Evolutionary conservation across 345 rosid genomes (phyloP).

Genomic region (Mangifera indica): DNA sequence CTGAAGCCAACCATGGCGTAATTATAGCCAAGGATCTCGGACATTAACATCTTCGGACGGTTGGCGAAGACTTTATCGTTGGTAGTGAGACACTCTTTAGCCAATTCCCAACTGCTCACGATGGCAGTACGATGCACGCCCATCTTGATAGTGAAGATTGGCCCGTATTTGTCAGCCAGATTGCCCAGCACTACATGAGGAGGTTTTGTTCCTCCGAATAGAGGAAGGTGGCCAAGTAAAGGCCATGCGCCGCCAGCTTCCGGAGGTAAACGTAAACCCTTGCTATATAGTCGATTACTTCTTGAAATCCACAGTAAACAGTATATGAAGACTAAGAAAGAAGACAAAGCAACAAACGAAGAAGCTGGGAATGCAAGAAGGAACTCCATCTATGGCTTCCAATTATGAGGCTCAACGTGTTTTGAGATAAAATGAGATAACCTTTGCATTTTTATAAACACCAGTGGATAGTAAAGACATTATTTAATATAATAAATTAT

Average conservation of each 20-base stretch:
- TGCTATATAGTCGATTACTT: background rate
- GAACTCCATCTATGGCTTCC: background rate
- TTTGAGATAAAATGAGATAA: background rate
- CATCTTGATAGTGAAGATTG: conserved; percentile 26
- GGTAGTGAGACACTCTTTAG: conserved; percentile 36
- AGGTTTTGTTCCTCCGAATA: conserved; percentile 18
- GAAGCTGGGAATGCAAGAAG: background rate
- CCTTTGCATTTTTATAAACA: background rate
- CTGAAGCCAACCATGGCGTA: conserved; percentile 30
- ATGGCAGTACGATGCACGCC: conserved; percentile 29
- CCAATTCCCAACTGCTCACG: conserved; percentile 26
- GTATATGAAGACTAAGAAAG: background rate
- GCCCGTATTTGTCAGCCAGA: conserved; percentile 29
- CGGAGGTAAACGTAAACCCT: conserved; percentile 9
- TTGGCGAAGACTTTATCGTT: conserved; percentile 28
- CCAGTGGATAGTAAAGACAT: background rate
- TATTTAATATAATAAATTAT: background rate
- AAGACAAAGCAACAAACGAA: background rate
- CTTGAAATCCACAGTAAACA: background rate
- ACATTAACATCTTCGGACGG: conserved; percentile 31
- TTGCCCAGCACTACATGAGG: conserved; percentile 21
- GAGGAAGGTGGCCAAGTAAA: conserved; percentile 37
- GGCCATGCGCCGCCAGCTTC: conserved; percentile 28
- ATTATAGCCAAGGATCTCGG: conserved; percentile 30
- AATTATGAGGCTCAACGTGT: background rate